Evolutionary conservation across 345 rosid species (phyloP).

Genomic region (Sonneratia caseolaris): DNA sequence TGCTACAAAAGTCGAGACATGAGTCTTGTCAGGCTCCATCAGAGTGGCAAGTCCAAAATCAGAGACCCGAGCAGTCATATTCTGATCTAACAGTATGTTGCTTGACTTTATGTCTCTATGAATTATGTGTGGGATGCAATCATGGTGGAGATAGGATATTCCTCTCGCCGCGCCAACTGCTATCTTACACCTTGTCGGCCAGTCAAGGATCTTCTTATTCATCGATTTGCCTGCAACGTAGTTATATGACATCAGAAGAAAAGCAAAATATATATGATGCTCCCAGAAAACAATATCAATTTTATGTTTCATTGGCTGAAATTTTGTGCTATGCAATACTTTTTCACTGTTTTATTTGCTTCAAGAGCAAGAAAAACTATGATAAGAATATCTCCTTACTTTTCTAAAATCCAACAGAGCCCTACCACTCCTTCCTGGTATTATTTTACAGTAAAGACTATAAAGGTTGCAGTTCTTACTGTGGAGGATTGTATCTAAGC

Average conservation of each 20-base stretch:
- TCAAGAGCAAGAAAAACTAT: neutral
- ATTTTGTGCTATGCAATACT: neutral
- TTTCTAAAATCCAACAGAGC: neutral
- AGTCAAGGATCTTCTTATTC: slow-evolving; percentile 38
- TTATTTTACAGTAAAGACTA: neutral
- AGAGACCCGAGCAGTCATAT: slow-evolving; percentile 74
- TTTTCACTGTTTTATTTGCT: neutral
- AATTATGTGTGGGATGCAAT: slow-evolving; percentile 83
- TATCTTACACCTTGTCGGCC: slow-evolving; percentile 50
- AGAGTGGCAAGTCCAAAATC: slow-evolving; percentile 82
- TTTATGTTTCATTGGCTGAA: neutral
- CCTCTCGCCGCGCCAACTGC: slow-evolving; percentile 87
- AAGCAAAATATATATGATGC: neutral
- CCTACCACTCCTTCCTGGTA: too few species aligned
- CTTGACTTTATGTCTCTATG: slow-evolving; percentile 84
- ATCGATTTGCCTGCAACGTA: slow-evolving; percentile 35
- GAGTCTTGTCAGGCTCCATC: slow-evolving; percentile 77
- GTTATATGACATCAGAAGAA: neutral
- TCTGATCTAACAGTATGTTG: slow-evolving; percentile 69
- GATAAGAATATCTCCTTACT: neutral
- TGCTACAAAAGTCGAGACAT: slow-evolving; percentile 67
- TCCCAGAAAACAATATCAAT: neutral
- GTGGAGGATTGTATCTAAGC: slow-evolving; percentile 48
- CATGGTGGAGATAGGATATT: slow-evolving; percentile 78
- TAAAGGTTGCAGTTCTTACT: slow-evolving; percentile 21